Evolutionary conservation across 345 rosid genomes (phyloP).

Genomic region (Draba incana): DNA sequence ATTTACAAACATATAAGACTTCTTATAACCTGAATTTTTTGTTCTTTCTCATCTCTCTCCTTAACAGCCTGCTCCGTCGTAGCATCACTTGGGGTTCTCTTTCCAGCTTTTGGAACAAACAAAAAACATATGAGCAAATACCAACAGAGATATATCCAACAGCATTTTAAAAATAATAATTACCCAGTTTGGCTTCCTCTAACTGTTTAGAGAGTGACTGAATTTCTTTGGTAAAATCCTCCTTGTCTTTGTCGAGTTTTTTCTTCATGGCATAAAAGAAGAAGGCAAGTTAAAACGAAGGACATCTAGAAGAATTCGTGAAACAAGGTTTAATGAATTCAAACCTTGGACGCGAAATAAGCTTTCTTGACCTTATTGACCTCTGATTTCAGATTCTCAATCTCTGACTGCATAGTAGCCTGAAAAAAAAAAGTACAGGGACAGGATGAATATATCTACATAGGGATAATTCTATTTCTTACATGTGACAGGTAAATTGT

Average conservation of each 20-base stretch:
- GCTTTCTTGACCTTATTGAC: slow-evolving; percentile 11
- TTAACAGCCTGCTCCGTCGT: slow-evolving; percentile 71
- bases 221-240: slow-evolving; percentile 66
- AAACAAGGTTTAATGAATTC: slow-evolving; percentile 11
- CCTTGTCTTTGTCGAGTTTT: slow-evolving; percentile 64
- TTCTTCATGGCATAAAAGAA: slow-evolving; percentile 17
- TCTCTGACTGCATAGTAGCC: slow-evolving; percentile 55
- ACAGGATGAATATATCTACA: slow-evolving; percentile 26
- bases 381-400: slow-evolving; percentile 61
- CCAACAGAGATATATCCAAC: slow-evolving; percentile 19
- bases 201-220: slow-evolving; percentile 75
- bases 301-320: background rate
- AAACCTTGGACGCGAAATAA: slow-evolving; percentile 47
- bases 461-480: background rate
- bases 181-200: slow-evolving; percentile 90
- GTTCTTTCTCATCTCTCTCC: slow-evolving; percentile 93
- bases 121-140: slow-evolving; percentile 32
- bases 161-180: slow-evolving; percentile 5
- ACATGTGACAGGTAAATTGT: slow-evolving; percentile 9
- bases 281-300: background rate
- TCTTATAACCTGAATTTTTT: slow-evolving; percentile 70
- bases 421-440: slow-evolving; percentile 30
- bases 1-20: slow-evolving; percentile 9
- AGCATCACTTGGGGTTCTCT: slow-evolving; percentile 51
- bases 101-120: slow-evolving; percentile 49